Percentiles rank a stretch among this genome's conserved stretches.
phyloP scores from a whole-genome alignment of 1,284 basidiomycete species.

The Melampsora americana region DNA sequence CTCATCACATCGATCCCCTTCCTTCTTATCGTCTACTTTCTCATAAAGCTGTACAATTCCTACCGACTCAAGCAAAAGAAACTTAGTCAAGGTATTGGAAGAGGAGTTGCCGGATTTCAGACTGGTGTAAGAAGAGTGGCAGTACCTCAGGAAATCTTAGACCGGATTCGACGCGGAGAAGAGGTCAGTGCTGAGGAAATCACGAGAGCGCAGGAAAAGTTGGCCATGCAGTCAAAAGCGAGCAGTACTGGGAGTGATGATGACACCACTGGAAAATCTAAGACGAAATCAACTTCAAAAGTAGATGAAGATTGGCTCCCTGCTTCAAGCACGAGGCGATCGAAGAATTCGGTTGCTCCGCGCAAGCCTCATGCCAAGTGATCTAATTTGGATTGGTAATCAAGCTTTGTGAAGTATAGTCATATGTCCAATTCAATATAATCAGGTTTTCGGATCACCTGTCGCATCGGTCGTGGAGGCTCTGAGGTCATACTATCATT shows the following conservation, averaged over 20 bases:
- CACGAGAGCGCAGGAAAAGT: slow-evolving; percentile 26
- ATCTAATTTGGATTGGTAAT: background rate
- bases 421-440: too few species aligned
- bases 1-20: slow-evolving; percentile 6
- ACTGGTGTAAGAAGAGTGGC: slow-evolving; percentile 26
- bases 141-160: slow-evolving; percentile 29
- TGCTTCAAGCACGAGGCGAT: background rate
- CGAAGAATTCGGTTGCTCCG: background rate
- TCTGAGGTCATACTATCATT: too few species aligned
- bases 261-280: background rate
- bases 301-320: slow-evolving; percentile 26
- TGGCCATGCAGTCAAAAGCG: background rate
- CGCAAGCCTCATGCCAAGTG: background rate
- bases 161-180: slow-evolving; percentile 36
- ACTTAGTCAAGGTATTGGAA: slow-evolving; percentile 34
- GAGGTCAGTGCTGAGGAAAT: slow-evolving; percentile 36
- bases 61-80: background rate
- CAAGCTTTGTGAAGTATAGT: too few species aligned
- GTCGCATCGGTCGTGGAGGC: too few species aligned
- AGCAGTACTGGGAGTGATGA: background rate
- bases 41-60: background rate
- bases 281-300: background rate
- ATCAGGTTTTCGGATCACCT: too few species aligned
- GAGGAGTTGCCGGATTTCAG: slow-evolving; percentile 33
- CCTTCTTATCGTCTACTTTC: slow-evolving; percentile 2